Percentiles rank a stretch among this genome's conserved stretches.
Evolutionary conservation across 805 yeast genomes (phyloP).

Genomic region (Blastobotrys chiropterorum): DNA sequence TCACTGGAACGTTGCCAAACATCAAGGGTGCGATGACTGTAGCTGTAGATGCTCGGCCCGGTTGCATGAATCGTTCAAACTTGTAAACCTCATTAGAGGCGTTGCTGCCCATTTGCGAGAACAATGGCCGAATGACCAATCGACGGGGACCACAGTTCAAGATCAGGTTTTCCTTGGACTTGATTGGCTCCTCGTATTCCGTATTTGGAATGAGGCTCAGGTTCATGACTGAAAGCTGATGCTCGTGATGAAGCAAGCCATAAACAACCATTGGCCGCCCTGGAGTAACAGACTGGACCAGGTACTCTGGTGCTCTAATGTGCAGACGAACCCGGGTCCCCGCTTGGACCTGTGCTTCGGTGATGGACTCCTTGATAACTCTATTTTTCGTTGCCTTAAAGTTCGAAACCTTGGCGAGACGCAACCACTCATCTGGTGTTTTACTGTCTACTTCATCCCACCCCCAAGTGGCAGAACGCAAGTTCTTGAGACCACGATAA

Average conservation of each 20-base stretch:
- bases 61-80: conserved; percentile 76
- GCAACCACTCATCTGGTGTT: conserved; percentile 72
- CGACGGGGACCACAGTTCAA: conserved; percentile 95
- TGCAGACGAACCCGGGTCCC: conserved; percentile 61
- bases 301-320: conserved; percentile 40
- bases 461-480: conserved; percentile 82
- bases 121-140: conserved; percentile 72
- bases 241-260: conserved; percentile 78
- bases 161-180: conserved; percentile 71
- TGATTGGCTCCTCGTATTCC: conserved; percentile 77
- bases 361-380: conserved; percentile 52
- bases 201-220: conserved; percentile 84
- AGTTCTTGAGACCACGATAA: conserved; percentile 81
- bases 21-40: conserved; percentile 83
- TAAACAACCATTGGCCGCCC: conserved; percentile 56
- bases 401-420: conserved; percentile 67
- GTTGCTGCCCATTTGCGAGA: conserved; percentile 64
- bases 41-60: conserved; percentile 68
- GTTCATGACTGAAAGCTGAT: conserved; percentile 75
- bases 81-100: conserved; percentile 83
- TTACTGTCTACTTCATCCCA: conserved; percentile 72
- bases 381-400: conserved; percentile 70
- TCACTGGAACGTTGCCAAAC: conserved; percentile 72
- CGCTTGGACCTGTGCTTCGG: conserved; percentile 40
- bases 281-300: conserved; percentile 52